A percentile compares a stretch with the other conserved stretches of the same genome.
Conservation (phyloP, 345 rosid genomes). For the Citrus hindsii region DNA sequence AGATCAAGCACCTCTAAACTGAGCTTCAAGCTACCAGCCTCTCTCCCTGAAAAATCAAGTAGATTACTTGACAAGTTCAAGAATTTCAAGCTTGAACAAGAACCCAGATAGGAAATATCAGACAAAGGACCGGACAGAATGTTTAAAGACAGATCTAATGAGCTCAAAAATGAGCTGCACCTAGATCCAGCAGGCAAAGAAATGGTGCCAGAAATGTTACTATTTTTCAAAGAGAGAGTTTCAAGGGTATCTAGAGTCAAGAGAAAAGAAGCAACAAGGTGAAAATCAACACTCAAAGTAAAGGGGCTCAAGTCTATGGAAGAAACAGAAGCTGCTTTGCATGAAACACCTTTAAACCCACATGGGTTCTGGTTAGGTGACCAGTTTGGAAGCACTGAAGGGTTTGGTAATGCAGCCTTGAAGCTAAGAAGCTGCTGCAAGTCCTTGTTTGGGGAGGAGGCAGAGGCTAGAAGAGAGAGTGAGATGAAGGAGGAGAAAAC, state of each 20-base stretch:
- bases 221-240: slow-evolving; percentile 40
- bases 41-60: slow-evolving; percentile 40
- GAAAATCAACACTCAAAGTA: slow-evolving; percentile 52
- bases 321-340: slow-evolving; percentile 54
- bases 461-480: slow-evolving; percentile 24
- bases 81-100: slow-evolving; percentile 51
- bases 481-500: slow-evolving; percentile 15
- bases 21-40: slow-evolving; percentile 46
- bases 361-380: slow-evolving; percentile 58
- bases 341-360: slow-evolving; percentile 57
- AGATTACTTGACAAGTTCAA: slow-evolving; percentile 65
- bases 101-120: slow-evolving; percentile 39
- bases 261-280: slow-evolving; percentile 48
- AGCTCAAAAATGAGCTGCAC: slow-evolving; percentile 58
- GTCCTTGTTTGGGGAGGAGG: slow-evolving; percentile 31
- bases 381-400: slow-evolving; percentile 56
- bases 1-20: slow-evolving; percentile 70
- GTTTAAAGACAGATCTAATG: slow-evolving; percentile 78
- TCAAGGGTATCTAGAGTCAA: slow-evolving; percentile 53
- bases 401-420: slow-evolving; percentile 47
- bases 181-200: slow-evolving; percentile 48
- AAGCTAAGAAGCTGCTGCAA: slow-evolving; percentile 59
- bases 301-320: slow-evolving; percentile 51
- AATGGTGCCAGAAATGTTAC: slow-evolving; percentile 61
- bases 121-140: slow-evolving; percentile 56